These are phyloP conservation scores for Cyberlindnera meyerae DNA, from an alignment of 805 yeast species.

Conservation along the genomic window DNA sequence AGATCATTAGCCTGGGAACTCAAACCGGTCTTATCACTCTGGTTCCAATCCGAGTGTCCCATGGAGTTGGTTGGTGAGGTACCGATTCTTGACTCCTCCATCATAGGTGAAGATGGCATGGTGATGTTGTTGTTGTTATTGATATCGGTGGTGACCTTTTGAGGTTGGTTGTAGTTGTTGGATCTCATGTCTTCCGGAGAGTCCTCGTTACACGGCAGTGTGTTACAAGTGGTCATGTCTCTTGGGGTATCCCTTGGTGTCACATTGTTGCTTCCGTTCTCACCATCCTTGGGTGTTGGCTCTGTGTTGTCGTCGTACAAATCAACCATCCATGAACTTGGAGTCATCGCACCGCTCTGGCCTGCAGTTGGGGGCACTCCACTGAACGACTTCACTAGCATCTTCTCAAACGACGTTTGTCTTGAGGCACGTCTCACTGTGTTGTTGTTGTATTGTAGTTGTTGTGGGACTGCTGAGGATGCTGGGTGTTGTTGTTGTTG, in stretches of 20 bases:
- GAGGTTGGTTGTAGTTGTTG: too few relatives aligned
- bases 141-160: constrained; percentile 1
- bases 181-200: constrained; percentile 19
- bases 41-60: constrained; percentile 8
- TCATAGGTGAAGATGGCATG: constrained; percentile 23
- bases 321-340: constrained; percentile 26
- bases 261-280: constrained; percentile 6
- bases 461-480: constrained; percentile 1
- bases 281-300: constrained; percentile 25
- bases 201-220: constrained; percentile 27
- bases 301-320: constrained; percentile 17
- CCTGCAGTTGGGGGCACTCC: constrained; percentile 18
- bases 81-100: constrained; percentile 9
- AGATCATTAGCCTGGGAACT: constrained; percentile 11
- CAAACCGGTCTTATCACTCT: constrained; percentile 11
- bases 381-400: constrained; percentile 35
- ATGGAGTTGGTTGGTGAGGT: constrained; percentile 16
- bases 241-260: constrained; percentile 25
- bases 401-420: constrained; percentile 36
- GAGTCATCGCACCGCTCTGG: constrained; percentile 16
- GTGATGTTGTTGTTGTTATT: constrained; percentile 10
- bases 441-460: constrained; percentile 1
- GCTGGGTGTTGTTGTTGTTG: not conserved
- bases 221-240: constrained; percentile 27
- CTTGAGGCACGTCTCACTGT: constrained; percentile 18